Evolutionary conservation across 202 grass and related monocot genomes (phyloP).

Genomic region (Hordeum pubiflorum): DNA sequence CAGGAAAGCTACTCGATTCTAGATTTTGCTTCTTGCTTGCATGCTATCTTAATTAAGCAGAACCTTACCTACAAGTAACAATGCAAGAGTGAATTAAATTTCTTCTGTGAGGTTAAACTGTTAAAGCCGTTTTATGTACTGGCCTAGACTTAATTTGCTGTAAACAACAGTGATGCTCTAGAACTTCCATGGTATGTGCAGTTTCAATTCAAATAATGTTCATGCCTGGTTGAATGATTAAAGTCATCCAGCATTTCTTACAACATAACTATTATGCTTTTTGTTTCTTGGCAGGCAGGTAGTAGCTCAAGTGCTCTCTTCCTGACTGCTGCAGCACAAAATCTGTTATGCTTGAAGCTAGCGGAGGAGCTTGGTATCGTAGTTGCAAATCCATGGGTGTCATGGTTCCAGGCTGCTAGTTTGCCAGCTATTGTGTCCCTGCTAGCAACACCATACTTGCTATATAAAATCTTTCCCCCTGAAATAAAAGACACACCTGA

Average conservation of each 20-base stretch:
- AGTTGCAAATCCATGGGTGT: slow-evolving; percentile 74
- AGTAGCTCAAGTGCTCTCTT: slow-evolving; percentile 82
- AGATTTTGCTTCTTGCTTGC: not conserved
- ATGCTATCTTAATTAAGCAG: not conserved
- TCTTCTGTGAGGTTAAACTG: not conserved
- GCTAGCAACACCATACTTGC: slow-evolving; percentile 57
- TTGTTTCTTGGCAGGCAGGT: slow-evolving; percentile 53
- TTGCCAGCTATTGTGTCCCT: slow-evolving; percentile 75
- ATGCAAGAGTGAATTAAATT: not conserved
- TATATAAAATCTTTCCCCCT: slow-evolving; percentile 89
- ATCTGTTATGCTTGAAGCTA: slow-evolving; percentile 87
- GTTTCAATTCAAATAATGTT: not conserved
- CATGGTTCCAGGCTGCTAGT: slow-evolving; percentile 89
- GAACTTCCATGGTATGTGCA: not conserved
- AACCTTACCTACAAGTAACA: not conserved
- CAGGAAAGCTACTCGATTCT: not conserved
- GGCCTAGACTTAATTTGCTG: not conserved
- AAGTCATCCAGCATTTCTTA: not conserved
- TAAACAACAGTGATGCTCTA: not conserved
- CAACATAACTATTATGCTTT: not conserved
- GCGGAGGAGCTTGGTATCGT: slow-evolving; percentile 87
- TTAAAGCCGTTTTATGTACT: not conserved
- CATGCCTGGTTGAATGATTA: not conserved
- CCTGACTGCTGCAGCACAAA: slow-evolving; percentile 94
- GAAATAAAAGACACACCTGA: slow-evolving; percentile 89